Percentiles rank a stretch among this genome's conserved stretches.
Conservation (phyloP, 768 basidiomycete genomes). For the Termitomyces sp. region DNA sequence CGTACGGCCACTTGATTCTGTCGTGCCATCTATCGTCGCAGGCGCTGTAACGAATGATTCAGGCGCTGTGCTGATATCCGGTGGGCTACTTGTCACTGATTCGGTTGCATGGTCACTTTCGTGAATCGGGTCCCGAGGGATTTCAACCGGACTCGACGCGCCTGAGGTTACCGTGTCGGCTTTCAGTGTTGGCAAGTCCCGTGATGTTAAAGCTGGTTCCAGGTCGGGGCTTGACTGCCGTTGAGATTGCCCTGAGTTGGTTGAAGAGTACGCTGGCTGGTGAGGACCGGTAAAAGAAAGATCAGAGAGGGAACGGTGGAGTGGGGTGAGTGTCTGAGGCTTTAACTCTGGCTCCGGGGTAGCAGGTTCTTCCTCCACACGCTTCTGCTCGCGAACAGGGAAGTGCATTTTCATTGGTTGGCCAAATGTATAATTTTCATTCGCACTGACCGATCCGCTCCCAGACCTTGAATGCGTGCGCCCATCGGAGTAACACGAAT, state of each 20-base stretch:
- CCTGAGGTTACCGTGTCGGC: slow-evolving; percentile 10
- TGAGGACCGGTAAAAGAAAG: slow-evolving; percentile 8
- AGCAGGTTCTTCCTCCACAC: slow-evolving; percentile 15
- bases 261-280: neutral
- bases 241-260: neutral
- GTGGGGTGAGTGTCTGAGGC: slow-evolving; percentile 14
- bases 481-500: slow-evolving; percentile 31
- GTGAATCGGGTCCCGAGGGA: slow-evolving; percentile 9
- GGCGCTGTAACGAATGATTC: slow-evolving; percentile 67
- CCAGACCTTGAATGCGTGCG: slow-evolving; percentile 44
- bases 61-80: slow-evolving; percentile 66
- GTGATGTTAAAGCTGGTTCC: slow-evolving; percentile 2
- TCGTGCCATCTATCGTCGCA: slow-evolving; percentile 52
- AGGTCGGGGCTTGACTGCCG: neutral
- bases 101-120: slow-evolving; percentile 7
- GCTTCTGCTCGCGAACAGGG: slow-evolving; percentile 21
- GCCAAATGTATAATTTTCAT: slow-evolving; percentile 76
- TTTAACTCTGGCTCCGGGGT: neutral
- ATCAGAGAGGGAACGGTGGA: slow-evolving; percentile 11
- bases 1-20: slow-evolving; percentile 45
- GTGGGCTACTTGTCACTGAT: slow-evolving; percentile 33
- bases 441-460: slow-evolving; percentile 43
- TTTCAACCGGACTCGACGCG: slow-evolving; percentile 19
- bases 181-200: neutral
- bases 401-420: slow-evolving; percentile 42